phyloP scores from a whole-genome alignment of 2,329 filamentous ascomycete species.

The Diaporthe sp. region DNA sequence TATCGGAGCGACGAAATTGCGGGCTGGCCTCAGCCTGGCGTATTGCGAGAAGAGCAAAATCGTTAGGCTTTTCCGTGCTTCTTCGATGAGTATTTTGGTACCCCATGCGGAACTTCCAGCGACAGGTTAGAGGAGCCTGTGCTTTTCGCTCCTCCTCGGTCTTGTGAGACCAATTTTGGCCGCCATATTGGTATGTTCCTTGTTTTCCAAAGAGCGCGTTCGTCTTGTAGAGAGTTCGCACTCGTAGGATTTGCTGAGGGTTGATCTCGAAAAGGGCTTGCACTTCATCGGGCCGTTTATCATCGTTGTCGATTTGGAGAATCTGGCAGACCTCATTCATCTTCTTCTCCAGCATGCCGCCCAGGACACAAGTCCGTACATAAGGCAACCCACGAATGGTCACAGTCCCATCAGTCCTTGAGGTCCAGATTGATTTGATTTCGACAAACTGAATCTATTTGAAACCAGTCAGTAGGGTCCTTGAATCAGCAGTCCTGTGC shows the following conservation, averaged over 20 bases:
- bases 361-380: conserved; percentile 51
- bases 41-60: no score
- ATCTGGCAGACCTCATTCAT: conserved; percentile 61
- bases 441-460: conserved; percentile 54
- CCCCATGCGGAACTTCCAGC: no score
- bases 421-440: conserved; percentile 55
- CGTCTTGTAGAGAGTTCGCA: conserved; percentile 64
- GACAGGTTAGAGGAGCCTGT: no score
- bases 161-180: no score
- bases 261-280: conserved; percentile 61
- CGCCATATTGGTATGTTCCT: no score
- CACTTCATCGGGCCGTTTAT: conserved; percentile 48
- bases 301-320: conserved; percentile 56
- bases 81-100: no score
- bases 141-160: no score
- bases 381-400: conserved; percentile 57
- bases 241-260: conserved; percentile 53
- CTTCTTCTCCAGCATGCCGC: conserved; percentile 54
- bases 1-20: no score
- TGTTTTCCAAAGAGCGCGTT: conserved; percentile 56
- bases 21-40: no score
- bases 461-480: conserved; percentile 40
- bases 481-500: conserved; percentile 43
- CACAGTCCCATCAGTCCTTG: conserved; percentile 47
- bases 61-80: no score